A percentile compares a stretch with the other conserved stretches of the same genome.
Evolutionary conservation across 495 filamentous ascomycete species (phyloP).

Genomic region (Neurospora discreta): DNA sequence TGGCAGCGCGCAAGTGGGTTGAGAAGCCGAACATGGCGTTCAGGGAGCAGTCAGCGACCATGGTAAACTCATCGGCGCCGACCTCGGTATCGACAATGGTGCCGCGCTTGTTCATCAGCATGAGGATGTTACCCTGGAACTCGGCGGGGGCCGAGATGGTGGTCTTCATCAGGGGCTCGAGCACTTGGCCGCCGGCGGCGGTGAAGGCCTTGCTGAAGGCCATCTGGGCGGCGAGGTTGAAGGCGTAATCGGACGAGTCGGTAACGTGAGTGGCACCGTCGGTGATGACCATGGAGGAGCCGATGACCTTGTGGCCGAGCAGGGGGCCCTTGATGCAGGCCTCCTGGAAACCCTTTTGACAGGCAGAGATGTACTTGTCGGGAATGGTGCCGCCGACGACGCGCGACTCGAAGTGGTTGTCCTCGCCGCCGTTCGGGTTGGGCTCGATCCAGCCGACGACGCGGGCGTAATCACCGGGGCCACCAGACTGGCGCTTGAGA

Average conservation of each 20-base stretch:
- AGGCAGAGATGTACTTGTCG: conserved; percentile 93
- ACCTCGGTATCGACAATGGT: conserved; percentile 94
- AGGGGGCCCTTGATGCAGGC: conserved; percentile 83
- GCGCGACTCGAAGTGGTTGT: conserved; percentile 77
- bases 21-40: conserved; percentile 98
- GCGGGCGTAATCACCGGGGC: conserved; percentile 91
- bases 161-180: conserved; percentile 98
- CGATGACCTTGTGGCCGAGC: conserved; percentile 88
- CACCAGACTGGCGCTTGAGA: conserved; percentile 93
- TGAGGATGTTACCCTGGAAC: conserved; percentile 95
- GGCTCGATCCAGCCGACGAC: conserved; percentile 92
- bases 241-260: conserved; percentile 96
- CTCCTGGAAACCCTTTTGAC: conserved; percentile 87
- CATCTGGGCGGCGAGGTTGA: conserved; percentile 91
- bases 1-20: conserved; percentile 77
- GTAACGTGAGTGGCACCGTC: conserved; percentile 98
- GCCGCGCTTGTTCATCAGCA: conserved; percentile 91
- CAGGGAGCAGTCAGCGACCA: conserved; percentile 82
- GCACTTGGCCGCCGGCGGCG: conserved; percentile 62
- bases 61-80: conserved; percentile 89
- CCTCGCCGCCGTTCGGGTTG: conserved; percentile 49
- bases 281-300: conserved; percentile 81
- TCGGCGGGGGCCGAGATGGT: conserved; percentile 90
- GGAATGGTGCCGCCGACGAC: conserved; percentile 84
- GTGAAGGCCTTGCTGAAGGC: conserved; percentile 94